Base-by-base conservation (phyloP, 2,329 filamentous ascomycete genomes). In the Phyllosticta capitalensis region DNA sequence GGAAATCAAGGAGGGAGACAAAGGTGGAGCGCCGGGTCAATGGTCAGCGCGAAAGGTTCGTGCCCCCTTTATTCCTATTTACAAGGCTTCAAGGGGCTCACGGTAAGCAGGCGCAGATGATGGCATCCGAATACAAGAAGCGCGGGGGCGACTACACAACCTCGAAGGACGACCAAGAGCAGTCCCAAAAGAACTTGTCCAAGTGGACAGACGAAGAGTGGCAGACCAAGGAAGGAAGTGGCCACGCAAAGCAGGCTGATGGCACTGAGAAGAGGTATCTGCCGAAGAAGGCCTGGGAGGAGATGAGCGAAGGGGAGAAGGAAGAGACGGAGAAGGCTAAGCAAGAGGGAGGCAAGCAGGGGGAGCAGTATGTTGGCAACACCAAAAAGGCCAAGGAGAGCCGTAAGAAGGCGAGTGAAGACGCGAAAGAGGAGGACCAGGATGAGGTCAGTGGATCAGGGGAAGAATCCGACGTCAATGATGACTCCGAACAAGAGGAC, bases 141-240 rank as follows among this genome's bases (percentile, higher is more conserved):
- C 74, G 76, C 19, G 75, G 75, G 5, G 76, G 77, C 6, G 71
- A 66, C 24, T 78, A 79, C 65, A 79, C 70, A 6, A 78, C 74
- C 2, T 71, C 74, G 53, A 76, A 79, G 59, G 68, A 73, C 52
- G 67, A 70, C n/a, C 71, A 78, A 60, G 73, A 76, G 61, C 68
- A 76, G 22, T 72, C 71, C 4, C 76, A 78, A 57, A 73, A 76
- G 65, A 67, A 77, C 54, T 68, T 79, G 1, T 69, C 72, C 5
- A 69, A 78, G 19, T 79, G 78, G 77, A 70, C 67, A 0, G 68
- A 78, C n/a, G 77, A 79, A 58, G 74, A 79, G 5, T 79, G 76
- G 76, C 76, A 79, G 68, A 79, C 76, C 0, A 79, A 78, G 60
- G 76, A 79, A 53, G 76, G 76, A 0, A 71, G 68, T 6, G 76